phyloP scores from a whole-genome alignment of 768 basidiomycete genomes.

The Boletus eberwhitei region DNA sequence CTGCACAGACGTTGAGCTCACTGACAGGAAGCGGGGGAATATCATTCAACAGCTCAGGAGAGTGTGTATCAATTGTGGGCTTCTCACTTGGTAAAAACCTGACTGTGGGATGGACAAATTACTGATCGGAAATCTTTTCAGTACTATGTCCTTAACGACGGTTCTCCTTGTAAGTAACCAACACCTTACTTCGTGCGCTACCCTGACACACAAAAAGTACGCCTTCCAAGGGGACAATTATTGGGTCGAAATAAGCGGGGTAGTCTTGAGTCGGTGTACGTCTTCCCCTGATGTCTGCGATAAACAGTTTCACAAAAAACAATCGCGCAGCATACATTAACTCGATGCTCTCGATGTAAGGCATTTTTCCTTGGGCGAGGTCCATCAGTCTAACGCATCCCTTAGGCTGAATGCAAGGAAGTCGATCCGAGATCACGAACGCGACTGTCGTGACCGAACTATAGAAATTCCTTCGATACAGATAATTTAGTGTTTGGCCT shows the following conservation, averaged over 20 bases:
- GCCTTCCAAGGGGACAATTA: not conserved
- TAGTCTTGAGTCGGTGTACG: conserved; percentile 1
- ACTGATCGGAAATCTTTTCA: not conserved
- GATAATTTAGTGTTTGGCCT: not conserved
- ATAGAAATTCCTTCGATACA: conserved; percentile 8
- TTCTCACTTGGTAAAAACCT: conserved; percentile 3
- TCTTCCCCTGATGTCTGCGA: not conserved
- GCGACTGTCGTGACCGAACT: conserved; percentile 1
- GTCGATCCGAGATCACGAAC: conserved; percentile 9
- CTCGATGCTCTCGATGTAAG: conserved; percentile 8
- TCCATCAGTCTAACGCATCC: not conserved
- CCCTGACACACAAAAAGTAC: not conserved
- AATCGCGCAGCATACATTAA: conserved; percentile 2
- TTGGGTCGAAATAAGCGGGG: conserved; percentile 1
- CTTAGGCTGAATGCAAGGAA: conserved; percentile 14
- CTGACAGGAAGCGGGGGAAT: not conserved
- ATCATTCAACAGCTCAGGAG: conserved; percentile 2
- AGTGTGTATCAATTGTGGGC: not conserved
- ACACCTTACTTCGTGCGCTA: not conserved
- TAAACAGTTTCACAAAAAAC: not conserved
- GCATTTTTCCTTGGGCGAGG: not conserved
- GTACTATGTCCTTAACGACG: conserved; percentile 1
- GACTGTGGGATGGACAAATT: not conserved
- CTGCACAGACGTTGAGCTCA: not conserved
- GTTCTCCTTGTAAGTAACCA: not conserved